Percentiles rank a stretch among this genome's conserved stretches.
Conservation (phyloP, 2,329 filamentous ascomycete genomes). For the Penicillium concentricum region DNA sequence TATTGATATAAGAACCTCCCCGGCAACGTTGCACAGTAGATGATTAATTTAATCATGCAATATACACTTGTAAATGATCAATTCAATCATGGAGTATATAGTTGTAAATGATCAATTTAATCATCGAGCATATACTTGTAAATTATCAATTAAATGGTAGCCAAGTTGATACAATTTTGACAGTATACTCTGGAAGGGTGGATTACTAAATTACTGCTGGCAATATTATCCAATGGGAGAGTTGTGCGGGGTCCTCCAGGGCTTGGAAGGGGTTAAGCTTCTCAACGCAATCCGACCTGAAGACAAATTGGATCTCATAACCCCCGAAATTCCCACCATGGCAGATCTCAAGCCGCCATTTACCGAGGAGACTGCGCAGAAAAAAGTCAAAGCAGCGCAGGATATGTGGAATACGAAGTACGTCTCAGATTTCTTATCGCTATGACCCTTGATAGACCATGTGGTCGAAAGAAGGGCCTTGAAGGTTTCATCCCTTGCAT, state of each 20-base stretch:
- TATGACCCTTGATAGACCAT: constrained; percentile 9
- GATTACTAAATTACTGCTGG: too few relatives aligned
- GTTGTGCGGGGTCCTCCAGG: too few relatives aligned
- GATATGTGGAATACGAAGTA: constrained; percentile 78
- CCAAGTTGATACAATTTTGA: too few relatives aligned
- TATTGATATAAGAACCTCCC: too few relatives aligned
- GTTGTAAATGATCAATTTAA: too few relatives aligned
- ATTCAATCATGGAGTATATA: too few relatives aligned
- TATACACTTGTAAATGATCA: too few relatives aligned
- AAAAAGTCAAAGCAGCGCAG: constrained; percentile 82
- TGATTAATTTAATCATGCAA: too few relatives aligned
- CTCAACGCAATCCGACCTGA: not conserved
- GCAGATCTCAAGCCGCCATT: constrained; percentile 63
- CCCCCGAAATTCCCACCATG: constrained; percentile 26
- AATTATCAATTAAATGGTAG: too few relatives aligned
- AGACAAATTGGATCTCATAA: not conserved
- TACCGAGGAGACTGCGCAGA: constrained; percentile 66
- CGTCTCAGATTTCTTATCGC: constrained; percentile 17
- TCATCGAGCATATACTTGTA: too few relatives aligned
- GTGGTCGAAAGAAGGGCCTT: constrained; percentile 16
- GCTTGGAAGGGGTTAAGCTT: not conserved
- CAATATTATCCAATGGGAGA: too few relatives aligned
- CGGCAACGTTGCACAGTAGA: not conserved
- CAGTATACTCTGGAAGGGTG: too few relatives aligned
- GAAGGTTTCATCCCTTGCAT: constrained; percentile 17